Evolutionary conservation across 352 stramenopile genomes (phyloP), one percentile per base, ranked within the genome.

Genomic region (Phytophthora capsici): DNA sequence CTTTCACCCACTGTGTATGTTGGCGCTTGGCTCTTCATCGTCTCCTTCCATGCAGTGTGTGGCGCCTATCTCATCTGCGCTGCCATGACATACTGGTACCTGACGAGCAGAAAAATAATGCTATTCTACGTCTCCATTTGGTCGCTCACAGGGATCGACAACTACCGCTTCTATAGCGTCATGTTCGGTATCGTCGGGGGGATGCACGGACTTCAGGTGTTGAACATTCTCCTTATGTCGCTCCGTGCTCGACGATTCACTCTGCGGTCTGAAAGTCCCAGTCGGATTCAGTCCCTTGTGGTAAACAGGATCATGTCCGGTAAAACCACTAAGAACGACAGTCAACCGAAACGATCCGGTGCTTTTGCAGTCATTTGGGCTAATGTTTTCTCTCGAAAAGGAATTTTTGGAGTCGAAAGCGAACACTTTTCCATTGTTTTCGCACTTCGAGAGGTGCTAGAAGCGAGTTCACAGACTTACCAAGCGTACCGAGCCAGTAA

Each of bases 61-160:
- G 62, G 56, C 10, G 30, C 26, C 1, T 57, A 62, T 16, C 54
- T 80, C 10, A 56, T 73, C 9, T 71, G 73, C 0, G 52, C 71
- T 16, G 53, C 64, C 1, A 30, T 55, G 2, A 61, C 73, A 3
- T 75, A 78, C 25, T 23, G 63, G 19, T 77, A 70, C 41, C 48
- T 80, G n/a, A 49, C 64, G 1, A 57, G 23, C 1, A 44, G 45
- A 14, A 63, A 1, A 34, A 9, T n/a, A 17, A 50, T 80, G 47
- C 17, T 47, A 13, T 73, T 71, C 32, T 80, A 78, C 44, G 65
- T 61, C 14, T 47, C 63, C n/a, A 44, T 67, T 30, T 67, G 65
- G 47, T 63, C 63, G 5, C 41, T 44, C 5, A 61, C 58, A 20
- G 45, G 67, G 1, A 66, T 41, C 19, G 13, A 51, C n/a, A 62